Percentiles rank a stretch among this genome's conserved stretches.
Conservation (phyloP, 1,139 yeast genomes). For the Scheffersomyces titani region DNA sequence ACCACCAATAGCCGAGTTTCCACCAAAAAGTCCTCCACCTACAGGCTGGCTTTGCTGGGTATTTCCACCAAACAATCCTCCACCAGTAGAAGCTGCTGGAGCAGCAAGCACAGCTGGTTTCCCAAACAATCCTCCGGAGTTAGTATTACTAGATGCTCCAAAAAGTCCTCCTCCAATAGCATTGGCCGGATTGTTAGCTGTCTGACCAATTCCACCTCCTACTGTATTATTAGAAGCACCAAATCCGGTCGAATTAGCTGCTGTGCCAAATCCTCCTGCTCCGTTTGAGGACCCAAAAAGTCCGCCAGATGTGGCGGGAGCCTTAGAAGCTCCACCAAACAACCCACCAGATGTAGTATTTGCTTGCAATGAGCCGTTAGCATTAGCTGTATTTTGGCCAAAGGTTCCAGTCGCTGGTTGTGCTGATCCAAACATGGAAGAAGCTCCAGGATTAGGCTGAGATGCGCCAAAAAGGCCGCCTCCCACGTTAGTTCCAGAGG, state of each 20-base stretch:
- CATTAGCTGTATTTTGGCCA: neutral
- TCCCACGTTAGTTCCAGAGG: neutral
- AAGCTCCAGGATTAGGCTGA: neutral
- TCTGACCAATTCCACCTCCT: neutral
- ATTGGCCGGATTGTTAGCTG: neutral
- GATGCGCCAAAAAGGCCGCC: neutral
- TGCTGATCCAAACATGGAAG: neutral
- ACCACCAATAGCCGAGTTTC: constrained; percentile 9
- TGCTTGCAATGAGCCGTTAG: neutral
- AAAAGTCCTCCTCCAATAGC: constrained; percentile 5
- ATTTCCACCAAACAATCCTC: constrained; percentile 9
- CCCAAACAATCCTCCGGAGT: constrained; percentile 14
- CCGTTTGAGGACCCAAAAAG: constrained; percentile 12
- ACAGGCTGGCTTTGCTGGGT: constrained; percentile 10
- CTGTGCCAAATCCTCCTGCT: neutral
- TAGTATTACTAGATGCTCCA: constrained; percentile 3
- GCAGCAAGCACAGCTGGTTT: constrained; percentile 6
- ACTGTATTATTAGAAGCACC: neutral
- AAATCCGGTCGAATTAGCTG: neutral
- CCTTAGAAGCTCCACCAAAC: neutral
- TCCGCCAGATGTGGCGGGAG: constrained; percentile 12
- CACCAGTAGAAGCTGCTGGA: constrained; percentile 4
- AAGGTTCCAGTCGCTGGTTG: neutral
- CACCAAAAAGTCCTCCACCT: constrained; percentile 14
- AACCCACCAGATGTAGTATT: neutral